Evolutionary conservation across 768 basidiomycete species (phyloP), one percentile per base, ranked within the genome.

Genomic region (Clitopilus passeckerianus): DNA sequence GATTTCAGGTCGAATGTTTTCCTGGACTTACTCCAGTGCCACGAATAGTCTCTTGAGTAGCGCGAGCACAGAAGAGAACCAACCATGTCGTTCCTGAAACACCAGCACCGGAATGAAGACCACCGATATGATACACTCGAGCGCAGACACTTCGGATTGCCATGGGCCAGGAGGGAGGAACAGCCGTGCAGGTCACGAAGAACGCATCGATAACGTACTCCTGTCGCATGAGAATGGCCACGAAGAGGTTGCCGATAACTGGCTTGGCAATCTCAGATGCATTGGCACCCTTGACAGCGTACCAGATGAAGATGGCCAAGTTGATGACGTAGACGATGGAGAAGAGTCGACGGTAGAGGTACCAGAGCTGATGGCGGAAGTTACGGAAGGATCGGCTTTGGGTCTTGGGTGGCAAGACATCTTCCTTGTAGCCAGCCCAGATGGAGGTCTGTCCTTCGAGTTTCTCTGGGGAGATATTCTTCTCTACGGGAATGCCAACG

Each of bases 201-300:
- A 85, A 81, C 0, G 76, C 71, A 65, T 86, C 84, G 65, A 85
- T 77, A 33, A 86, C 81, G 61, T 85, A 82, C 66, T 85, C 80
- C 67, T 82, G 79, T 35, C 79, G 75, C 76, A 82, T 78, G 7
- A 80, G 67, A 52, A 80, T 75, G 22, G 79, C 75, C 57, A 72
- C 72, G 59, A 79, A 80, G n/a, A 80, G 67, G 60, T 85, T 86
- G 5, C 76, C 72, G 34, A 80, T 67, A 15, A 76, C 75, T 46
- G 79, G 74, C 30, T 74, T 65, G 23, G 74, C 78, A 14, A 80
- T 66, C 35, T 73, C 64, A 37, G 72, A 68, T 0, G 77, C 66
- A 60, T 76, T 71, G 10, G 71, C 71, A 7, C 73, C 72, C 37
- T 64, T 70, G 57, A 76, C 65, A 37, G 75, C 55, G 35, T 77